Base-by-base conservation (phyloP, 2,329 filamentous ascomycete species). In the Beauveria sp. region DNA sequence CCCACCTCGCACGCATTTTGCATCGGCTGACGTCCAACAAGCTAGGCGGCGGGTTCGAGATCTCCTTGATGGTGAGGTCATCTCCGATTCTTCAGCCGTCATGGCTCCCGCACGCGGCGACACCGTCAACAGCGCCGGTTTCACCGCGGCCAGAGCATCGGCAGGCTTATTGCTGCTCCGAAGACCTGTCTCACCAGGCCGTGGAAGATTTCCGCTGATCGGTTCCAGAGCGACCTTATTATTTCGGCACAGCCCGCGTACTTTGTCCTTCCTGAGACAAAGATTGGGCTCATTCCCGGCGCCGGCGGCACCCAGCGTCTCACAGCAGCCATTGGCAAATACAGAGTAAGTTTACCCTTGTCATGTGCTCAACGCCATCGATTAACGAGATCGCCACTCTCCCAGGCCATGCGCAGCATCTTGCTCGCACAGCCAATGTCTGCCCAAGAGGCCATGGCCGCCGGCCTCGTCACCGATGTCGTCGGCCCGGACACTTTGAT, bases 11-110 rank as follows among this genome's bases (percentile, higher is more conserved):
- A 24, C 28, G 28, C 22, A 16, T 10, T 10, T 18, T n/a, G 9
- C 45, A 38, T 16, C 10, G 24, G 20, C 53, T 62, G 38, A 34
- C 38, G 5, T 18, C n/a, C 34, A 38, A 54, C 46, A 74, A 74
- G 74, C 70, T 78, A 24, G 76, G 77, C 22, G 76, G 76, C 1
- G 76, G 76, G 6, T 78, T 75, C 53, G 77, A 78, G 62, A 65
- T 79, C 46, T 75, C 75, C 1, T 66, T 78, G 24, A 70, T 70
- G 46, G 73, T 75, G 69, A 67, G 49, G 68, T 71, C 26, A 70
- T 20, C 16, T 34, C 34, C 31, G 12, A 16, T 45, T 16, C 34
- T 38, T 38, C 34, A 38, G 34, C 34, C 34, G 34, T 38, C 34
- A 38, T 38, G 34, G 34, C 34, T 38, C 34, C 34, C 34, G 34